Base-by-base conservation (phyloP, 805 yeast genomes). In the Ogataea corticis region DNA sequence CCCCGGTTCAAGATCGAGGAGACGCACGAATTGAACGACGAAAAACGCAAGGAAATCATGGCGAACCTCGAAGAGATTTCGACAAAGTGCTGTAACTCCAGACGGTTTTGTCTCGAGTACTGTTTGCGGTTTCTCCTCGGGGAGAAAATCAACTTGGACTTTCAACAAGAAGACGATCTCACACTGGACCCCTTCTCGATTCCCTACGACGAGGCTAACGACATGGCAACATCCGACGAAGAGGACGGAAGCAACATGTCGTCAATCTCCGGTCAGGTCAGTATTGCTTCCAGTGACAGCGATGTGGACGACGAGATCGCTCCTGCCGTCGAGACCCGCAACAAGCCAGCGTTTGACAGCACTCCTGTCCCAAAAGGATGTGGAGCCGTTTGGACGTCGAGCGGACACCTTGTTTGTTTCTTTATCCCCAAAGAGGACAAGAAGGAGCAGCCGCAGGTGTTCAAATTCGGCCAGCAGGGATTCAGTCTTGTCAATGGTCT, bases 351-450 rank as follows among this genome's bases (percentile, higher is more conserved):
- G 3, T 77, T 82, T 57, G 96, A 88, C 59, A 83, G 88, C 33
- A 87, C 96, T 0, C 97, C 97, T 0, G 76, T 91, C 12, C 97
- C 97, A 0, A 90, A 87, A 59, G 94, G 90, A 9, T 91, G 96
- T 69, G 97, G 97, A 9, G 97, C 96, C 0, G 71, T 80, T 1
- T 91, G 97, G 96, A 75, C 95, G 0, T 75, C 80, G 11, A 76
- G 79, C 3, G 97, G 97, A 0, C 80, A 80, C 47, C 68, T 91
- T 41, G 84, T 91, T 1, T 87, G 96, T 59, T 91, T 91, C 57
- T 89, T 88, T 65, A 77, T 84, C 9, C 82, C 85, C 0, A 78
- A 77, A 40, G 72, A 67, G 38, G 69, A 67, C 57, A 66, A 70
- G 32, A 67, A 71, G 52, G 69, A 67, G 55, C 65, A 67, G 34